Percentiles rank a stretch among this genome's conserved stretches.
Conservation (phyloP, 805 yeast genomes). For the Ogataea ganodermae region DNA sequence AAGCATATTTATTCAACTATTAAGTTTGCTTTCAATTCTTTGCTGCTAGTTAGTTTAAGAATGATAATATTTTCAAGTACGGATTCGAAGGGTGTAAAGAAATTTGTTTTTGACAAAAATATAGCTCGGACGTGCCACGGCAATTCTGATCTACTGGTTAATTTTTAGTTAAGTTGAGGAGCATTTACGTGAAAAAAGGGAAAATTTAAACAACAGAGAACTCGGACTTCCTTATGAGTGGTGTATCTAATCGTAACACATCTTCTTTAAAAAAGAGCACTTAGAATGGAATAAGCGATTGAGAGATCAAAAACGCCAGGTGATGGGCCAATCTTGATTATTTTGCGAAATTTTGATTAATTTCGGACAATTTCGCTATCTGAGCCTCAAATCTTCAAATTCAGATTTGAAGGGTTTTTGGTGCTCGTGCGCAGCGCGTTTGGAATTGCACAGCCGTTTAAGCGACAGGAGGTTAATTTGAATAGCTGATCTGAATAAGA, state of each 20-base stretch:
- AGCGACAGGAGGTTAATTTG: background rate
- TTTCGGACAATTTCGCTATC: background rate
- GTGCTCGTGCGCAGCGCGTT: background rate
- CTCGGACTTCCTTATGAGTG: too few relatives aligned
- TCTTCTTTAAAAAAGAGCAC: too few relatives aligned
- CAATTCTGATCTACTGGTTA: background rate
- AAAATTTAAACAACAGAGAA: too few relatives aligned
- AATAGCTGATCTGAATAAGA: background rate
- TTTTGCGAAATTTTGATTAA: background rate
- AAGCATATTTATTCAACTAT: conserved; percentile 3
- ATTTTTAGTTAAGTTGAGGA: background rate
- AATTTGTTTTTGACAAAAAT: too few relatives aligned
- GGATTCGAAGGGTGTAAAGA: background rate
- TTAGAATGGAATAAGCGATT: too few relatives aligned
- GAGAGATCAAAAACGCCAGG: too few relatives aligned
- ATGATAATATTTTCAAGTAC: background rate
- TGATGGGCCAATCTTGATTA: too few relatives aligned
- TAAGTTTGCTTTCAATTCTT: conserved; percentile 3
- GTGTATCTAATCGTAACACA: too few relatives aligned
- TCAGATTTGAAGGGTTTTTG: conserved; percentile 3
- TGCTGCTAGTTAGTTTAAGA: conserved; percentile 2
- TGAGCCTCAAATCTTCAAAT: background rate
- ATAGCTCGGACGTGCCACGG: background rate
- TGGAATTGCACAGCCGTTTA: background rate
- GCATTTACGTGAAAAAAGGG: background rate